Percentiles rank a stretch among this genome's conserved stretches.
phyloP scores from a whole-genome alignment of 2,329 filamentous ascomycete genomes.

The Scortechinia acanthostroma region DNA sequence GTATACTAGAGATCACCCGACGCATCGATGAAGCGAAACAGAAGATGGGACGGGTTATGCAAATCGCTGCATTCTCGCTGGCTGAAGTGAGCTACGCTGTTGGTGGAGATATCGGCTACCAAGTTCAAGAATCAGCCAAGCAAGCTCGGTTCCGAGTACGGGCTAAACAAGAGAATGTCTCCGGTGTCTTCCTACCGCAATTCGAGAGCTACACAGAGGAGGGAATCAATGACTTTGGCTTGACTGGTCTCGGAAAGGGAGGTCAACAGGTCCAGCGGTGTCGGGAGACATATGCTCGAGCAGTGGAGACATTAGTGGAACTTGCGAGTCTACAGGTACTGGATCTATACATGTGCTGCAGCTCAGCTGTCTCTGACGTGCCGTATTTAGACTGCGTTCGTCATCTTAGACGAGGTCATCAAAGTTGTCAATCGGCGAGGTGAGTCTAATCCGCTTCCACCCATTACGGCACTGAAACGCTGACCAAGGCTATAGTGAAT shows the following conservation, averaged over 20 bases:
- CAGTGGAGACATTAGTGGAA: conserved; percentile 92
- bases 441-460: conserved; percentile 26
- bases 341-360: neutral
- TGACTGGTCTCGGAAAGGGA: conserved; percentile 92
- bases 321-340: conserved; percentile 78
- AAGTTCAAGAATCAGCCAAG: conserved; percentile 93
- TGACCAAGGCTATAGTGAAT: conserved; percentile 53
- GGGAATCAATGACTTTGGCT: conserved; percentile 86
- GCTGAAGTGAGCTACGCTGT: conserved; percentile 97
- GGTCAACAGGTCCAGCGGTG: conserved; percentile 94
- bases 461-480: neutral
- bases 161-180: conserved; percentile 97
- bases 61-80: conserved; percentile 94
- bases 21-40: conserved; percentile 98
- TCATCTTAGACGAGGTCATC: conserved; percentile 96
- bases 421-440: conserved; percentile 96
- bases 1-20: conserved; percentile 73
- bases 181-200: conserved; percentile 84
- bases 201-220: conserved; percentile 89
- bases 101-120: conserved; percentile 89
- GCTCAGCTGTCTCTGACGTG: conserved; percentile 4
- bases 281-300: conserved; percentile 88
- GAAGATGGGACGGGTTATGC: conserved; percentile 99
- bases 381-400: conserved; percentile 71
- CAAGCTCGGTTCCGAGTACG: conserved; percentile 86